Percentiles rank a stretch among this genome's conserved stretches.
phyloP scores from a whole-genome alignment of 1,284 basidiomycete genomes.

The Ganoderma boninense region DNA sequence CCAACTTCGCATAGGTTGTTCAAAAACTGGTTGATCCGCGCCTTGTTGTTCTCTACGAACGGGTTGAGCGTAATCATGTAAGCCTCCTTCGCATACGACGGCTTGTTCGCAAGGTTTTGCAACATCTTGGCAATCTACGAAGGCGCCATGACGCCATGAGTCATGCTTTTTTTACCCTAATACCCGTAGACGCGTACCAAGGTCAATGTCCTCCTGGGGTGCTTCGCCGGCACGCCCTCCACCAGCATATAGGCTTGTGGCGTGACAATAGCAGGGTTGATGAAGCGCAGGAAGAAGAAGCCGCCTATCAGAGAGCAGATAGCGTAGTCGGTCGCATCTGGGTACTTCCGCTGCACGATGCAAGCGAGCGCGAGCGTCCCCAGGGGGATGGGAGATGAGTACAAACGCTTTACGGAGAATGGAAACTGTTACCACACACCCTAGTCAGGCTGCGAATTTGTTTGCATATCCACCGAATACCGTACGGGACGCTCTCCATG shows the following conservation, averaged over 20 bases:
- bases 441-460: constrained; percentile 96
- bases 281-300: constrained; percentile 99
- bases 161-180: background rate
- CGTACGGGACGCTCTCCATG: constrained; percentile 97
- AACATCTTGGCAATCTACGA: constrained; percentile 98
- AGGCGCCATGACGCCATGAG: constrained; percentile 14
- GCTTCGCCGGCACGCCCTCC: constrained; percentile 96
- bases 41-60: constrained; percentile 98
- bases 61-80: constrained; percentile 99
- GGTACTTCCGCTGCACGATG: constrained; percentile 84
- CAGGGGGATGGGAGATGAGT: constrained; percentile 11
- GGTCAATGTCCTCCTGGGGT: constrained; percentile 94
- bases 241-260: constrained; percentile 99
- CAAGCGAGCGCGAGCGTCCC: background rate
- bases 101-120: constrained; percentile 99
- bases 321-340: constrained; percentile 88
- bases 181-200: constrained; percentile 61
- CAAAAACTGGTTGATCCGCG: constrained; percentile 95
- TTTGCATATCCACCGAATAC: constrained; percentile 99
- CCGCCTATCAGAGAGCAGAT: constrained; percentile 99
- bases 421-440: constrained; percentile 51
- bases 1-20: constrained; percentile 98
- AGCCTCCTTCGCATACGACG: constrained; percentile 95
- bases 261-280: constrained; percentile 99
- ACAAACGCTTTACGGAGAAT: constrained; percentile 7